Evolutionary conservation across 2,329 filamentous ascomycete species (phyloP), one percentile per base, ranked within the genome.

Genomic region (Zasmidium cellare): DNA sequence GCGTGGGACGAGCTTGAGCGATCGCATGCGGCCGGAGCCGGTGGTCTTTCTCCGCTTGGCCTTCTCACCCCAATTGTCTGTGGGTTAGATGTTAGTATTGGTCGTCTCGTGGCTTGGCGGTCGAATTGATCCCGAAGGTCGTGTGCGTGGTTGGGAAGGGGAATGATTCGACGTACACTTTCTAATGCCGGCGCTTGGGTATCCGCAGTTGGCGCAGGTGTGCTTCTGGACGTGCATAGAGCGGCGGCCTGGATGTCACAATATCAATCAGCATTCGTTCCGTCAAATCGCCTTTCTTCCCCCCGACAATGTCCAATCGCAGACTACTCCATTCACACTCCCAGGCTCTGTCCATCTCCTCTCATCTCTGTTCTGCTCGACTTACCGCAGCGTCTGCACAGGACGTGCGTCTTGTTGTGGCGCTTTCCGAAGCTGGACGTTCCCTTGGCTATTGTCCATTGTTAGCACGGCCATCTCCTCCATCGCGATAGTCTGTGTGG

Each of bases 11-110:
- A 85, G 86, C 86, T 96, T 96, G 79, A 99, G 86, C 84, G 92
- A 91, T 78, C 91, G 87, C 88, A 92, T 94, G 81, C 94, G 91
- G 80, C 94, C 94, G 76, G 91, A 93, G 75, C 94, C 94, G 78
- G 90, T 93, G 77, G 93, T 97, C 92, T 97, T 97, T 89, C 94
- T 96, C 81, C 94, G 87, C 91, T 97, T 97, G 75, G 92, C 93
- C 90, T 99, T 99, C 87, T 97, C 93, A 80, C 90, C 87, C 94
- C 94, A 99, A 90, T 99, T 97, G 89, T 88, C 93, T 97, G 77
- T 77, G 44, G 18, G 46, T 18, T 46, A 41, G 46, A 35, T 57
- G 52, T 65, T 59, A 65, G 63, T 63, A 35, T 52, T 49, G 3
- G 19, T 24, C 48, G 38, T 28, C n/a, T 41, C 35, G 35, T 16